Evolutionary conservation across 305 asterid genomes (phyloP).

Genomic region (Fraxinus baroniana): DNA sequence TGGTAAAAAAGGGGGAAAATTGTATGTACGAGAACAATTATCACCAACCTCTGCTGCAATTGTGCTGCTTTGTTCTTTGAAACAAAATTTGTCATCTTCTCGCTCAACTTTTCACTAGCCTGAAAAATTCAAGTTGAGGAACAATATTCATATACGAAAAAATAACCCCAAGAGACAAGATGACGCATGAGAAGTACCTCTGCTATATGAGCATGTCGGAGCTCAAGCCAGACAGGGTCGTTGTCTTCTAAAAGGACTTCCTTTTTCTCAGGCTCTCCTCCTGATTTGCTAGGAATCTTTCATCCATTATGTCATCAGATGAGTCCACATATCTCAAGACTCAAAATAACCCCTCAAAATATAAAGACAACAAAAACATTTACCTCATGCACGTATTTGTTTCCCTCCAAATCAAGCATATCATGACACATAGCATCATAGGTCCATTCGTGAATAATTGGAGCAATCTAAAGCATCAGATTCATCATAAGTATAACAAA

Average conservation of each 20-base stretch:
- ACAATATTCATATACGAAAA: conserved; percentile 20
- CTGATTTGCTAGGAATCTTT: conserved; percentile 83
- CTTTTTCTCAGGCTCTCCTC: conserved; percentile 77
- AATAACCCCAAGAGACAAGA: conserved; percentile 13
- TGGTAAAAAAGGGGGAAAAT: background rate
- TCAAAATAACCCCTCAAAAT: conserved; percentile 18
- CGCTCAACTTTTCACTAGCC: conserved; percentile 88
- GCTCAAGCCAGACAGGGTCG: conserved; percentile 96
- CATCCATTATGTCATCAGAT: conserved; percentile 33
- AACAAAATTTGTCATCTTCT: conserved; percentile 79
- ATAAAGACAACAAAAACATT: conserved; percentile 17
- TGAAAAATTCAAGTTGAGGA: conserved; percentile 33
- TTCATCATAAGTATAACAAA: background rate
- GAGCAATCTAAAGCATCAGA: conserved; percentile 72
- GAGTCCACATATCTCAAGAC: conserved; percentile 6
- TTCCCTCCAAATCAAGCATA: conserved; percentile 88
- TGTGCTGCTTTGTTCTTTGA: conserved; percentile 98
- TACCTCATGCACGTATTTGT: conserved; percentile 89
- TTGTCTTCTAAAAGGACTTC: conserved; percentile 90
- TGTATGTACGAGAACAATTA: background rate
- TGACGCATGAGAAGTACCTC: conserved; percentile 53
- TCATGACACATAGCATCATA: conserved; percentile 99
- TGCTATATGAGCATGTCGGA: conserved; percentile 89
- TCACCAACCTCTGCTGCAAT: conserved; percentile 80
- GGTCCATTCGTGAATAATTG: conserved; percentile 97